Conservation (phyloP, 805 yeast genomes). For the Ogataea thermomethanolica region DNA sequence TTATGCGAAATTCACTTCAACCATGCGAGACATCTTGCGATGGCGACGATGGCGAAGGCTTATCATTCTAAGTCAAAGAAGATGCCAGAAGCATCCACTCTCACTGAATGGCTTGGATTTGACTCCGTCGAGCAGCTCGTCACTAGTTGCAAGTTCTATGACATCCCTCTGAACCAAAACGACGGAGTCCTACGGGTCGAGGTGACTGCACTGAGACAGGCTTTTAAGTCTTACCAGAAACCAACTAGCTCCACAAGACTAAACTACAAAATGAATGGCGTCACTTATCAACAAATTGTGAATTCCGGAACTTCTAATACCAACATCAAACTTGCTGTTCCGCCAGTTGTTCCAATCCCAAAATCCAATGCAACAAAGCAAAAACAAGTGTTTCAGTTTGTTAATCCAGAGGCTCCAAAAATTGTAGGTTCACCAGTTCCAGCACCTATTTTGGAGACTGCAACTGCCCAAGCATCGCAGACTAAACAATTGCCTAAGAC, state of each 20-base stretch:
- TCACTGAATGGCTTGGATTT: conserved; percentile 59
- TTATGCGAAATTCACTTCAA: conserved; percentile 76
- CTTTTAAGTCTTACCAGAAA: conserved; percentile 32
- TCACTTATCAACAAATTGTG: conserved; percentile 35
- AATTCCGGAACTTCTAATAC: conserved; percentile 34
- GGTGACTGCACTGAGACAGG: conserved; percentile 38
- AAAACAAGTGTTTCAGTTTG: conserved; percentile 1
- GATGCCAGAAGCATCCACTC: conserved; percentile 42
- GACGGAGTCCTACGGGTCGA: conserved; percentile 35
- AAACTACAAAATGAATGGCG: conserved; percentile 36
- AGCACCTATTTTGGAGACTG: too few relatives aligned
- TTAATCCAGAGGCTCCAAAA: too few relatives aligned
- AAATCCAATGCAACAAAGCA: neutral
- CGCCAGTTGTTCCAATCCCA: neutral
- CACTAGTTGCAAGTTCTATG: conserved; percentile 62
- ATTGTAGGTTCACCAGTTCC: too few relatives aligned
- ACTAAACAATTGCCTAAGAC: too few relatives aligned
- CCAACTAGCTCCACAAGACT: conserved; percentile 45
- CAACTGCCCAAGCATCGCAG: too few relatives aligned
- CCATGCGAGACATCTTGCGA: conserved; percentile 70
- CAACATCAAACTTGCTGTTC: conserved; percentile 14
- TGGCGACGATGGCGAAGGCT: conserved; percentile 61
- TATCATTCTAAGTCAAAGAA: conserved; percentile 72
- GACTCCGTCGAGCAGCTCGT: conserved; percentile 52
- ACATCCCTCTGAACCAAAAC: conserved; percentile 41